Base-by-base conservation (phyloP, 23 red algal genomes). In the Cyanidium caldarium region DNA sequence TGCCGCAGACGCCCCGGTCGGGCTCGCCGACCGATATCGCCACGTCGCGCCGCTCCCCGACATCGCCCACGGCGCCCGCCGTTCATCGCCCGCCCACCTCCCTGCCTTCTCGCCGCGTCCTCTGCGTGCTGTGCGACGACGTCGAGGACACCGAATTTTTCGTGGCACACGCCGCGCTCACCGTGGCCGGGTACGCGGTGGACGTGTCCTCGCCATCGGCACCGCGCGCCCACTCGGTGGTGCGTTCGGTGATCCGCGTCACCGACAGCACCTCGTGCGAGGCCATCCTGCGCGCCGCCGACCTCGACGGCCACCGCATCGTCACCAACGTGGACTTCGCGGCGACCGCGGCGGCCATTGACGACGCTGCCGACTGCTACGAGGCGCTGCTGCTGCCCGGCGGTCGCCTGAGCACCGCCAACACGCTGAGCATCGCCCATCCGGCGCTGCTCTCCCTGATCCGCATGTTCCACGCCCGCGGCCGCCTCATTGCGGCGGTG, bases 91-190 rank as follows among this genome's bases (percentile, higher is more conserved):
- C n/a, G n/a, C n/a, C n/a, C n/a, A n/a, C n/a, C n/a, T n/a, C n/a
- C n/a, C n/a, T n/a, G n/a, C n/a, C n/a, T n/a, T n/a, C n/a, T n/a
- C n/a, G n/a, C n/a, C 51, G 51, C 10, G 51, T 61, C n/a, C 51
- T 61, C 51, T 61, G 51, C 23, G 5, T 61, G n/a, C n/a, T 61
- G 7, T 61, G 31, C 21, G 51, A 61, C 51, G 19, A 61, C 21
- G 51, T 61, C 7, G 51, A 61, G 51, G 51, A 61, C 23, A 61
- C 51, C 3, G 51, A 61, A 25, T 61, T 61, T 28, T 61, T 61
- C 23, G 51, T 61, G 7, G 51, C 51, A 28, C n/a, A 61, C 19
- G 51, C 51, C 3, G 51, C 51, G 51, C 51, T 61, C 19, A 16
- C n/a, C 21, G 23, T 28, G 10, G 51, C 21, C 7, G 51, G 51